Evolutionary conservation across 305 asterid genomes (phyloP).

Genomic region (Nicotiana rustica): DNA sequence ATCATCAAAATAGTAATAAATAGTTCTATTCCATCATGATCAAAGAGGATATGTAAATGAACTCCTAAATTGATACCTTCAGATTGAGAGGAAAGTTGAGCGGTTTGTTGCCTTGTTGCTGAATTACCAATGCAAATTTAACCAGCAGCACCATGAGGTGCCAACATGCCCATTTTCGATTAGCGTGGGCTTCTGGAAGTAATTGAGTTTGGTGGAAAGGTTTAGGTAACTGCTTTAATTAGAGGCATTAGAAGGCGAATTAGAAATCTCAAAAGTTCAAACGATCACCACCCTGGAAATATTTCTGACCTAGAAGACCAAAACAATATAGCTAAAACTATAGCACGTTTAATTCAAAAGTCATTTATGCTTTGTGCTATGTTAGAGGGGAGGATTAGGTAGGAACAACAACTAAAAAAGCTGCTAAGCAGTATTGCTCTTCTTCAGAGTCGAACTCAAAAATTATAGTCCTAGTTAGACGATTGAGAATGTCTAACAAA

Average conservation of each 20-base stretch:
- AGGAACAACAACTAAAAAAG: not conserved
- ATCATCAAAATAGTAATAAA: not conserved
- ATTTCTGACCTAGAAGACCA: not conserved
- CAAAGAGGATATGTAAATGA: not conserved
- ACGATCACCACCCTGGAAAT: not conserved
- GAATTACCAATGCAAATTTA: slow-evolving; percentile 1
- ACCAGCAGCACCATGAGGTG: not conserved
- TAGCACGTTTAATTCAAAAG: not conserved
- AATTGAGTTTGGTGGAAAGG: not conserved
- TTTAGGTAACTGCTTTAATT: not conserved
- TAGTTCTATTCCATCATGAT: slow-evolving; percentile 4
- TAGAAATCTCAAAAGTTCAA: not conserved
- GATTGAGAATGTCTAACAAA: not conserved
- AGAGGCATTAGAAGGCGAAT: not conserved
- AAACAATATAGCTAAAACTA: slow-evolving; percentile 21
- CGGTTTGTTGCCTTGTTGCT: not conserved
- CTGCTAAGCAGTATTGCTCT: not conserved
- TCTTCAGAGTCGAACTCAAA: too few species aligned
- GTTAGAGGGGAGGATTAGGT: not conserved
- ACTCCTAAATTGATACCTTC: not conserved
- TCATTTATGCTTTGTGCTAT: not conserved
- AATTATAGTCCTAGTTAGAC: not conserved
- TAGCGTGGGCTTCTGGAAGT: not conserved
- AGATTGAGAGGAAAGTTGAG: not conserved
- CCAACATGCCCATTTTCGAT: not conserved